Evolutionary conservation across 768 basidiomycete genomes (phyloP).

Genomic region (Leccinum subtestaceum): DNA sequence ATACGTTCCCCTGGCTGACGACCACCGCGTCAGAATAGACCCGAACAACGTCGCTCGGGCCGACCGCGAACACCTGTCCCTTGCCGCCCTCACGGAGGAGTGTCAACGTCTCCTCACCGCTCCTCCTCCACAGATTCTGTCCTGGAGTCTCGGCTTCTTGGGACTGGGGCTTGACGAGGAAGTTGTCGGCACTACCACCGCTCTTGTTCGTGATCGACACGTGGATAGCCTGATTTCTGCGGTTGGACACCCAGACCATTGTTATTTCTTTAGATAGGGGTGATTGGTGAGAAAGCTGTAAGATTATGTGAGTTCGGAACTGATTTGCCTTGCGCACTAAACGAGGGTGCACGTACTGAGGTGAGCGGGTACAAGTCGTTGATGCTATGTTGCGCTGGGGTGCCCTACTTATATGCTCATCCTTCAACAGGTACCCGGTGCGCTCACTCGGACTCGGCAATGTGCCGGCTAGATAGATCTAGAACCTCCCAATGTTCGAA

Average conservation of each 20-base stretch:
- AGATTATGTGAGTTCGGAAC: not conserved
- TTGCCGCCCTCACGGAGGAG: constrained; percentile 4
- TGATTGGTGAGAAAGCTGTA: not conserved
- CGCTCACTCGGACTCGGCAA: not conserved
- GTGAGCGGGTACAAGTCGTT: not conserved
- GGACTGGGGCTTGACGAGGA: not conserved
- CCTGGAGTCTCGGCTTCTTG: not conserved
- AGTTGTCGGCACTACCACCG: not conserved
- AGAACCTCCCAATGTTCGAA: too few relatives aligned
- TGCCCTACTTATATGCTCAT: not conserved
- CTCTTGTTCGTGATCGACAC: constrained; percentile 7
- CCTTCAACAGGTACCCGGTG: not conserved
- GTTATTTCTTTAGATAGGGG: not conserved
- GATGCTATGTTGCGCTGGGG: too few relatives aligned
- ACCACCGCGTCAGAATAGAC: constrained; percentile 13
- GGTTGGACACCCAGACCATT: constrained; percentile 20
- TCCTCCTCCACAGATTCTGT: constrained; percentile 10
- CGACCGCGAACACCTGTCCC: constrained; percentile 6
- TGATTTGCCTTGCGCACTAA: not conserved
- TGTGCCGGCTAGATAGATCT: not conserved
- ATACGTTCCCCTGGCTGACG: constrained; percentile 7
- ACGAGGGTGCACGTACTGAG: not conserved
- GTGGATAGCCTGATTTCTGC: not conserved
- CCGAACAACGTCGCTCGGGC: constrained; percentile 12
- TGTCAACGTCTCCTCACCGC: constrained; percentile 5